phyloP scores from a whole-genome alignment of 2,329 filamentous ascomycete genomes.

The Ophioceras dolichostomum region DNA sequence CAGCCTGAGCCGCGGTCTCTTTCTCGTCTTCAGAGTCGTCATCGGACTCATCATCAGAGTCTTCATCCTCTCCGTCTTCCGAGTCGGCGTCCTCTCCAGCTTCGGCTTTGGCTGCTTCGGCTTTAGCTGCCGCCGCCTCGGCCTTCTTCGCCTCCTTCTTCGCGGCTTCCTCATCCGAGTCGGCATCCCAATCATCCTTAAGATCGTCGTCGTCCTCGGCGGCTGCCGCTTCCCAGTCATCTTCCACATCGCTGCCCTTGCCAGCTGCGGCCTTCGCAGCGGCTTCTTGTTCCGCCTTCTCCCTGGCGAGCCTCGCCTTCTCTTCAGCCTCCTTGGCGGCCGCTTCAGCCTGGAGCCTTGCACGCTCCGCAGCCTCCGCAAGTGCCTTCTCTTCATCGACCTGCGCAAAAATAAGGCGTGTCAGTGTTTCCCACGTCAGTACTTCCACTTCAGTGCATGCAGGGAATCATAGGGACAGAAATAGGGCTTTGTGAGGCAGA shows the following conservation, averaged over 20 bases:
- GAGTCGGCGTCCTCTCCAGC: slow-evolving; percentile 29
- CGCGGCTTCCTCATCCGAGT: slow-evolving; percentile 56
- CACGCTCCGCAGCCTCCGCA: slow-evolving; percentile 66
- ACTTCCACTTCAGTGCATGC: no score
- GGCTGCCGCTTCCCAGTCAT: slow-evolving; percentile 83
- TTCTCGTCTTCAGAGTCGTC: slow-evolving; percentile 61
- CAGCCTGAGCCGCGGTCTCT: slow-evolving; percentile 57
- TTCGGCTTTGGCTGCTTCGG: slow-evolving; percentile 11
- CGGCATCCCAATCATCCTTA: slow-evolving; percentile 93
- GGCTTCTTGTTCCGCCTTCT: slow-evolving; percentile 44
- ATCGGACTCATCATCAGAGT: slow-evolving; percentile 42
- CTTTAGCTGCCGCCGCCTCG: slow-evolving; percentile 1
- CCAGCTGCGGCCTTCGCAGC: slow-evolving; percentile 39
- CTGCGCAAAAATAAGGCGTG: slow-evolving; percentile 18
- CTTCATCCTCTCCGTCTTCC: slow-evolving; percentile 19
- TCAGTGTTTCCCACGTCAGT: background rate
- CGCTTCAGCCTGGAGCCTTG: slow-evolving; percentile 54
- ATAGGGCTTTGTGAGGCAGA: no score
- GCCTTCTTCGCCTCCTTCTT: slow-evolving; percentile 22
- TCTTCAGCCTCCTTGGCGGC: slow-evolving; percentile 49
- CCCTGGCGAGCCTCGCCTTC: slow-evolving; percentile 39
- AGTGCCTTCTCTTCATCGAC: slow-evolving; percentile 68
- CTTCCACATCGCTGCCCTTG: slow-evolving; percentile 51
- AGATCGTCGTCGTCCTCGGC: slow-evolving; percentile 64
- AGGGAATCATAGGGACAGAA: no score